These are phyloP conservation scores for Volvox carteri DNA, from an alignment of 163 green algal genomes.

Conservation along the genomic window DNA sequence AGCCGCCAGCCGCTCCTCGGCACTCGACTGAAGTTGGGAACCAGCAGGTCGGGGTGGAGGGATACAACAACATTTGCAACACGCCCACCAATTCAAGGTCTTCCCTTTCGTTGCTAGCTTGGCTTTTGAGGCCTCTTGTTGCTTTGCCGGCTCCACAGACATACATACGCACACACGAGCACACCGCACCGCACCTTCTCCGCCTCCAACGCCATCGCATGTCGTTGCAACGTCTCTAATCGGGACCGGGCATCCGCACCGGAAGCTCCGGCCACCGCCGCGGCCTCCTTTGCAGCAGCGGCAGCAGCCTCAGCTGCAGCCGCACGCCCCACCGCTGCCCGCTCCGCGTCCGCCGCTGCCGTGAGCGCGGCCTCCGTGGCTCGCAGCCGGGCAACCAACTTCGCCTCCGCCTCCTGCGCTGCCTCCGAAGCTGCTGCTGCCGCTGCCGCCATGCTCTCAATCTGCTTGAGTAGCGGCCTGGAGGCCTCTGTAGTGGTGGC, in stretches of 20 bases:
- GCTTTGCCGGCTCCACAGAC: too few species aligned
- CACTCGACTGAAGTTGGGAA: slow-evolving; percentile 28
- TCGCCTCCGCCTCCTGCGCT: slow-evolving; percentile 69
- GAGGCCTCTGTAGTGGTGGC: slow-evolving; percentile 49
- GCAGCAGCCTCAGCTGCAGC: slow-evolving; percentile 60
- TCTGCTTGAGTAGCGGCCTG: slow-evolving; percentile 68
- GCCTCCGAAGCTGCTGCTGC: slow-evolving; percentile 56
- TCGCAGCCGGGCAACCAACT: slow-evolving; percentile 60
- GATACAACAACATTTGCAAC: too few species aligned
- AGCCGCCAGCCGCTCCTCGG: slow-evolving; percentile 61
- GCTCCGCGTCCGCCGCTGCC: slow-evolving; percentile 58
- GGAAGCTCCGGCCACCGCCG: slow-evolving; percentile 23
- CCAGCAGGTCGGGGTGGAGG: too few species aligned
- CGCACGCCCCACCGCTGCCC: slow-evolving; percentile 47
- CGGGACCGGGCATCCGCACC: slow-evolving; percentile 50
- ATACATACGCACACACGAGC: too few species aligned
- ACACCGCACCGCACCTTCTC: slow-evolving; percentile 59
- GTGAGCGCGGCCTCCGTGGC: slow-evolving; percentile 61
- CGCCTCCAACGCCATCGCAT: slow-evolving; percentile 57
- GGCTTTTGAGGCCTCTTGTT: too few species aligned
- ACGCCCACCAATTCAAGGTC: too few species aligned
- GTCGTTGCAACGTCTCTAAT: slow-evolving; percentile 56
- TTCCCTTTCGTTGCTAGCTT: too few species aligned
- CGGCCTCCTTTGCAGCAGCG: slow-evolving; percentile 57
- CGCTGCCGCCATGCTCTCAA: slow-evolving; percentile 79